These are phyloP conservation scores for Phialophora expanda DNA, from an alignment of 2,329 filamentous ascomycete genomes.

Conservation along the genomic window DNA sequence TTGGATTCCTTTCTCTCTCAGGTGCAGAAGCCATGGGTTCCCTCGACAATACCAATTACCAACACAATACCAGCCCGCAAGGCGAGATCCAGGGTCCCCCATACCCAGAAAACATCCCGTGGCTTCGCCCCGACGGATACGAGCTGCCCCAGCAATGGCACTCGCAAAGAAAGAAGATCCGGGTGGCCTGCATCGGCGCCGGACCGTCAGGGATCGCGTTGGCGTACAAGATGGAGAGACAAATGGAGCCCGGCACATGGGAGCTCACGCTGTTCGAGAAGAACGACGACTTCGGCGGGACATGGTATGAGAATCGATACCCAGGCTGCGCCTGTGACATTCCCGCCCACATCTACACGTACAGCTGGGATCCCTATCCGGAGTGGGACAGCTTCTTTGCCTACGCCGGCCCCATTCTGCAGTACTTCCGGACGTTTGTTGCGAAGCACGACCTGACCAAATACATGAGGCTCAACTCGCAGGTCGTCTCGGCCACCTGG, in stretches of 20 bases:
- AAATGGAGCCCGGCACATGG: not conserved
- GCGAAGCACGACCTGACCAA: slow-evolving; percentile 50
- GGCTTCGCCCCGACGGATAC: too few species aligned
- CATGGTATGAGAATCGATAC: slow-evolving; percentile 5
- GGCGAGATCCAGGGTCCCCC: too few species aligned
- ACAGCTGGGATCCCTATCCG: slow-evolving; percentile 15
- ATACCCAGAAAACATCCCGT: too few species aligned
- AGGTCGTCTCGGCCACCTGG: slow-evolving; percentile 11
- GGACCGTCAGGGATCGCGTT: not conserved
- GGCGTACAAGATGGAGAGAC: not conserved
- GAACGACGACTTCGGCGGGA: slow-evolving; percentile 13
- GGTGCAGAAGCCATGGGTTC: too few species aligned
- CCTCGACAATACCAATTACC: too few species aligned
- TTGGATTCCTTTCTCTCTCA: too few species aligned
- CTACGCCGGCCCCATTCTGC: slow-evolving; percentile 27
- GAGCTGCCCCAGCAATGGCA: too few species aligned
- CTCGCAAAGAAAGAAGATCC: too few species aligned
- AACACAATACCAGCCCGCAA: too few species aligned
- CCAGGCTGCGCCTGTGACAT: slow-evolving; percentile 42
- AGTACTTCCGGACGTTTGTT: slow-evolving; percentile 24
- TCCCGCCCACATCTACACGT: slow-evolving; percentile 15
- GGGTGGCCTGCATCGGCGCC: not conserved
- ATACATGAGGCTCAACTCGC: slow-evolving; percentile 52
- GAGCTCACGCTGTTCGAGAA: slow-evolving; percentile 4
- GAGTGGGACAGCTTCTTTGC: not conserved